Conservation (phyloP, 2,329 filamentous ascomycete genomes). For the Colletotrichum lentis region DNA sequence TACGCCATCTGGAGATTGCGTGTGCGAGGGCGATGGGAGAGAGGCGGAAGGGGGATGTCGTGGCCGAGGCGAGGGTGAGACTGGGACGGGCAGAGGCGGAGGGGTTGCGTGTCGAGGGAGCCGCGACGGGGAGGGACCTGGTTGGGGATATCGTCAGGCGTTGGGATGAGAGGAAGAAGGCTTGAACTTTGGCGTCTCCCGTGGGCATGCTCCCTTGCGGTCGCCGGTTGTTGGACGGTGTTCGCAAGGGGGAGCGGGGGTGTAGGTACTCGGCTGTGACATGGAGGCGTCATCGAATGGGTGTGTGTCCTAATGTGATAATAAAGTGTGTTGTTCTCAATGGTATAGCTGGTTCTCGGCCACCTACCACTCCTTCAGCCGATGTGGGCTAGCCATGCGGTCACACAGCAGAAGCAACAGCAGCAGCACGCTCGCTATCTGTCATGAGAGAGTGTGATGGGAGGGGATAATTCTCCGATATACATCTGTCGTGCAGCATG, state of each 20-base stretch:
- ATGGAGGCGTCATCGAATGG: too few species aligned
- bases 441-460: not conserved
- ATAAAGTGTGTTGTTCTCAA: not conserved
- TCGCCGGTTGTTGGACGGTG: not conserved
- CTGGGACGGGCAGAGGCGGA: conserved; percentile 29
- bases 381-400: not conserved
- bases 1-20: not conserved
- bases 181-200: not conserved
- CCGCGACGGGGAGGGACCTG: conserved; percentile 10
- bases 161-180: conserved; percentile 24
- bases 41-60: conserved; percentile 17
- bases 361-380: too few species aligned
- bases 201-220: not conserved
- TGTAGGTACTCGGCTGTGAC: not conserved
- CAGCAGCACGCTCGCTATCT: not conserved
- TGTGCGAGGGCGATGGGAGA: conserved; percentile 29
- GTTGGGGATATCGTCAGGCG: conserved; percentile 12
- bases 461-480: conserved; percentile 25
- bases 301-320: too few species aligned
- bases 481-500: not conserved
- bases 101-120: not conserved
- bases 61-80: conserved; percentile 24
- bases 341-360: too few species aligned
- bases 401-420: conserved; percentile 1
- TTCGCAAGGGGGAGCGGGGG: not conserved